These are phyloP conservation scores for Colletotrichum chrysophilum DNA, from an alignment of 2,329 filamentous ascomycete species.

Conservation along the genomic window DNA sequence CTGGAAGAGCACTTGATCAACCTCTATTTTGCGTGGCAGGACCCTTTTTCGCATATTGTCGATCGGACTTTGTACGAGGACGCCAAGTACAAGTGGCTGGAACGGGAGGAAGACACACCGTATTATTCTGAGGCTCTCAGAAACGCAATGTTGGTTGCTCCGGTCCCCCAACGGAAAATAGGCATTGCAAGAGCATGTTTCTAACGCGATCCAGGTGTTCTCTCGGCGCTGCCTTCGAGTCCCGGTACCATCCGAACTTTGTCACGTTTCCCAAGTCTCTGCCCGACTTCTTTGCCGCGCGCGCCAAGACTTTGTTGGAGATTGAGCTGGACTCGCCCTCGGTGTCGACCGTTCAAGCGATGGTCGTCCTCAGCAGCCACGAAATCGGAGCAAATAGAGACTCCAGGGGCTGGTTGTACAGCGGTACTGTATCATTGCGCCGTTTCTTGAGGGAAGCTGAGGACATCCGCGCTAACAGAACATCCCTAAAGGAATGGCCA, in stretches of 20 bases:
- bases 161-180: accelerated
- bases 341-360: slow-evolving; percentile 29
- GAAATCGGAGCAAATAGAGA: slow-evolving; percentile 31
- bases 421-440: slow-evolving; percentile 18
- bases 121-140: slow-evolving; percentile 32
- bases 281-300: slow-evolving; percentile 31
- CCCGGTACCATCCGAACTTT: slow-evolving; percentile 45
- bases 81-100: slow-evolving; percentile 7
- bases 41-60: slow-evolving; percentile 28
- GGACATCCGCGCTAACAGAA: slow-evolving; percentile 1
- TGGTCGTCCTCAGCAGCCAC: slow-evolving; percentile 29
- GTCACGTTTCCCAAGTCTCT: slow-evolving; percentile 35
- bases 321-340: slow-evolving; percentile 30
- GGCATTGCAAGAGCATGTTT: neutral
- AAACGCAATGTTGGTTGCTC: slow-evolving; percentile 29
- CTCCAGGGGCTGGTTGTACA: slow-evolving; percentile 30
- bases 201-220: slow-evolving; percentile 35
- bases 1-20: slow-evolving; percentile 24
- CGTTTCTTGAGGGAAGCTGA: neutral
- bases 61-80: slow-evolving; percentile 27
- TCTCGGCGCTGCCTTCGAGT: slow-evolving; percentile 46
- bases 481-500: slow-evolving; percentile 29
- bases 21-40: slow-evolving; percentile 30
- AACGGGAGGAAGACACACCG: slow-evolving; percentile 24
- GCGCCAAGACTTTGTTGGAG: slow-evolving; percentile 29